These are phyloP conservation scores for Trichaptum fuscoviolaceum DNA, from an alignment of 768 basidiomycete species.

Conservation along the genomic window DNA sequence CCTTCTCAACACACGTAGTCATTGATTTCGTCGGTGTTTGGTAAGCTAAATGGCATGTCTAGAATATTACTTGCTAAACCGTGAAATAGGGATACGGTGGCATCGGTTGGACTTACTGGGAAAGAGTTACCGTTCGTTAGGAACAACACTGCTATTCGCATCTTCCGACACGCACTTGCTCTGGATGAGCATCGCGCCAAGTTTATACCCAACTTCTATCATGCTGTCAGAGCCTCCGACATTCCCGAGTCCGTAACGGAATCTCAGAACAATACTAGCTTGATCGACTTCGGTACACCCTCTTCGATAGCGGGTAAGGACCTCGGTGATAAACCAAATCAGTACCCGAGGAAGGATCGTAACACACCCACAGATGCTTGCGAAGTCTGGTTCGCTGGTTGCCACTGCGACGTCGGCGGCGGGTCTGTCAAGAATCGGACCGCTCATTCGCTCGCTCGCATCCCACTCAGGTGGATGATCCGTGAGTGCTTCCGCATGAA, in stretches of 20 bases:
- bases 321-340: no score
- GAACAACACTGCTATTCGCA: conserved; percentile 14
- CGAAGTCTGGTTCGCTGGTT: conserved; percentile 33
- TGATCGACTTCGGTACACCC: conserved; percentile 4
- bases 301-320: not conserved
- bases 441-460: no score
- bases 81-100: conserved; percentile 16
- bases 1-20: conserved; percentile 19
- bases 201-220: conserved; percentile 22
- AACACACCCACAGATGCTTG: conserved; percentile 20
- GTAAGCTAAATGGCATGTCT: conserved; percentile 6
- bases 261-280: conserved; percentile 1
- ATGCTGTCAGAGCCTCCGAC: conserved; percentile 21
- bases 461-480: conserved; percentile 34
- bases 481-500: conserved; percentile 25
- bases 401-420: conserved; percentile 30
- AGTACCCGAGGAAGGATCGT: not conserved
- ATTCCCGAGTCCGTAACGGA: conserved; percentile 7
- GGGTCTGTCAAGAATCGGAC: no score
- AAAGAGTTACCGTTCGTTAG: conserved; percentile 18
- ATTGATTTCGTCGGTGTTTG: conserved; percentile 24
- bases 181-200: conserved; percentile 30
- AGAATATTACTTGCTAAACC: not conserved
- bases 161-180: conserved; percentile 30
- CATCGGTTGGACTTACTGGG: conserved; percentile 16